Base-by-base conservation (phyloP, 1,284 basidiomycete species). In the Thelephora terrestris region DNA sequence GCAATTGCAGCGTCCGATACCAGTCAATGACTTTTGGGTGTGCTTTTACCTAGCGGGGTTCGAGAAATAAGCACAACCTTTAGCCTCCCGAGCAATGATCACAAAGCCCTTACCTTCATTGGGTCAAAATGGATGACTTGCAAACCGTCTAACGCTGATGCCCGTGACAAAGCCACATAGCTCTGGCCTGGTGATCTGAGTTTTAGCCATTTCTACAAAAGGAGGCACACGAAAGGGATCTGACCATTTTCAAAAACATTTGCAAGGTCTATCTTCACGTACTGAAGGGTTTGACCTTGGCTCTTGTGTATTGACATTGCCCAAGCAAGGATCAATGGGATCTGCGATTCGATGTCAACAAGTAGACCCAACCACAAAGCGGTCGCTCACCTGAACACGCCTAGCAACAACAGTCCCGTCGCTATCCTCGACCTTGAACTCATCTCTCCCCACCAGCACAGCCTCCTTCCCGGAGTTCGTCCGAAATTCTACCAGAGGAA, bases 291-390 rank as follows among this genome's bases (percentile, higher is more conserved):
- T 65, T 93, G 91, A 2, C 91, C 91, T 63, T 94, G 92, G 29
- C 86, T 87, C 65, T 97, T 96, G 64, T 97, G 93, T 47, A 96
- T 96, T 47, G 88, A 91, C 83, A 91, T 89, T 0, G 91, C 90
- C 90, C 89, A 93, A 0, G 89, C 79, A n/a, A 92, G 74, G 50
- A 93, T 91, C 29, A 94, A 67, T 0, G 88, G 90, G 2, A 92
- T 64, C 85, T 77, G 49, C 17, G 5, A 6, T 12, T 12, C 14
- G 7, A 9, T 5, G 16, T 20, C 7, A 50, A 36, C 42, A 36
- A 10, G 45, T 29, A 35, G 3, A 32, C 3, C 14, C 12, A 32
- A 3, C 7, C 29, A 51, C n/a, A 37, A 27, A 47, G 52, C 47
- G 49, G 46, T 20, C 46, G 40, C 58, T 70, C 40, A 85, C 85